Evolutionary conservation across 352 stramenopile species (phyloP).

Genomic region (Hyaloperonospora arabidopsidis): DNA sequence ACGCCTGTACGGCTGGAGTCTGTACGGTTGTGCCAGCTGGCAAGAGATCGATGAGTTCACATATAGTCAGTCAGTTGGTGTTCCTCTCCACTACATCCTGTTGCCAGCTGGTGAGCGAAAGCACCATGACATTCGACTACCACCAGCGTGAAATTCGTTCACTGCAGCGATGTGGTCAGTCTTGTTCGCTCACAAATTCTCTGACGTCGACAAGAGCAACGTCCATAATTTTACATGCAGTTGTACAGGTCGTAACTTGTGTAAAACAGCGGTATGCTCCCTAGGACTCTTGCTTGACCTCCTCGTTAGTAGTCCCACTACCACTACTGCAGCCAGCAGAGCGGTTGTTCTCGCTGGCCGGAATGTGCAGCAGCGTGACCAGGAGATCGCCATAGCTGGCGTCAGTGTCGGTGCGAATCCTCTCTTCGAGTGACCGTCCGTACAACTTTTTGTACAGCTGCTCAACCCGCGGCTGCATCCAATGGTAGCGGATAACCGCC

Average conservation of each 20-base stretch:
- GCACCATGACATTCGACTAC: no score
- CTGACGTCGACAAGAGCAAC: no score
- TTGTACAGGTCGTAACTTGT: background rate
- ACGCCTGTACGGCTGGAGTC: no score
- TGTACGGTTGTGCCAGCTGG: no score
- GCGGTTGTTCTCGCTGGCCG: slow-evolving; percentile 3
- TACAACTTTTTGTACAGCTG: slow-evolving; percentile 41
- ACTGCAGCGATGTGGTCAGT: no score
- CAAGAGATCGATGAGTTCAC: no score
- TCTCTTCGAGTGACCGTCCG: slow-evolving; percentile 36
- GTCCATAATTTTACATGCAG: background rate
- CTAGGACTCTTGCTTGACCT: slow-evolving; percentile 7
- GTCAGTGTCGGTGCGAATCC: slow-evolving; percentile 47
- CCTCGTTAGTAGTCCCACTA: slow-evolving; percentile 2
- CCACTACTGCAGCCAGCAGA: background rate
- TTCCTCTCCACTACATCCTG: no score
- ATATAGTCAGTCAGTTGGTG: no score
- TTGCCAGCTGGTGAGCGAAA: no score
- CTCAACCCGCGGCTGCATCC: slow-evolving; percentile 33
- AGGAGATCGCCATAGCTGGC: slow-evolving; percentile 49
- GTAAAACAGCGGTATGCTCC: background rate
- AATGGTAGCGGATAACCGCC: slow-evolving; percentile 49
- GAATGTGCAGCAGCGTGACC: slow-evolving; percentile 40
- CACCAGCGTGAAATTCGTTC: no score
- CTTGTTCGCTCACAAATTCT: no score